Conservation (phyloP, 2,329 filamentous ascomycete species). For the Colletotrichum phormii region DNA sequence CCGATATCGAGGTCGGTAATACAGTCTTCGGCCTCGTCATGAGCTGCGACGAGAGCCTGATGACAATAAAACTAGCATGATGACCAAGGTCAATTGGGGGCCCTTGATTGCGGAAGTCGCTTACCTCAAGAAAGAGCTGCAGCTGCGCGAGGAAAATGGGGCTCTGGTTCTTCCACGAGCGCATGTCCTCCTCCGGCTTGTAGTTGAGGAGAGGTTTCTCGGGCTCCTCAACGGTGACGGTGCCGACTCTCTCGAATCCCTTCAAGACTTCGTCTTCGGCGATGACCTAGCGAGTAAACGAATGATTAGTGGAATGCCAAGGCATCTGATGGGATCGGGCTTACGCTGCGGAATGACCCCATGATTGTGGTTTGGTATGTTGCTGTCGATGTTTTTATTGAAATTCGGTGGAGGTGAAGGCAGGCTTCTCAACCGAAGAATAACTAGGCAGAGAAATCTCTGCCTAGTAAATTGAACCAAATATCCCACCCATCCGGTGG, state of each 20-base stretch:
- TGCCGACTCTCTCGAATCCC: no score
- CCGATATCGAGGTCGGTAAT: background rate
- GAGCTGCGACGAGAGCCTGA: background rate
- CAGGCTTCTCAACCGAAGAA: background rate
- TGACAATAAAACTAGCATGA: background rate
- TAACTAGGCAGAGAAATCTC: background rate
- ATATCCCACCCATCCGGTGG: background rate
- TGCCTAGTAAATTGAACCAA: background rate
- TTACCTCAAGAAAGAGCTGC: background rate
- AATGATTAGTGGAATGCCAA: background rate
- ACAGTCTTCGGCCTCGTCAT: background rate
- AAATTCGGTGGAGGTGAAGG: background rate
- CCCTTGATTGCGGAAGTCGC: background rate
- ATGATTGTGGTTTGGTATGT: background rate
- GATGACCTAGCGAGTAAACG: background rate
- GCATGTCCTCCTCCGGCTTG: background rate
- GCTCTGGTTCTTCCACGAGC: background rate
- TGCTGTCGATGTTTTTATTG: background rate
- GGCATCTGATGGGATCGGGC: background rate
- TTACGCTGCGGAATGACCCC: background rate
- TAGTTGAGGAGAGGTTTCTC: background rate
- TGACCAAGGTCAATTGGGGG: background rate
- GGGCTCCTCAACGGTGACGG: background rate
- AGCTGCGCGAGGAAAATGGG: background rate
- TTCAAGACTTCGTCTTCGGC: background rate